Base-by-base conservation (phyloP, 352 stramenopile genomes). In the Ochromonadaceae sp. region DNA sequence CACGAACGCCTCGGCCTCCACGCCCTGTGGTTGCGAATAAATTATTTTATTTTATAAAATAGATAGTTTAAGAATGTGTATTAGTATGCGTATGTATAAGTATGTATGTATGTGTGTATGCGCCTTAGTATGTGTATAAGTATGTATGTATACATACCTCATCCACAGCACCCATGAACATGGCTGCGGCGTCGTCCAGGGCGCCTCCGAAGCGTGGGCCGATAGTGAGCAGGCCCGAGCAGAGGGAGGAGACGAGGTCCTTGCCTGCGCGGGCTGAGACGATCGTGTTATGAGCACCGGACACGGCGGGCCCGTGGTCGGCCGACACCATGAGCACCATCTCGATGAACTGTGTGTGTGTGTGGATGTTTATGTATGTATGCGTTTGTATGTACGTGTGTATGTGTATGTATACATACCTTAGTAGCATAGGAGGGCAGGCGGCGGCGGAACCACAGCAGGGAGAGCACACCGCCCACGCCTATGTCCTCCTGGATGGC, bases 321-420 rank as follows among this genome's bases (percentile, higher is more conserved):
- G 89, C 90, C 22, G 87, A 96, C 38, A 97, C 87, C 88, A 96
- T 96, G 25, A 97, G 78, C 60, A 96, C 86, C 87, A 96, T 96
- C 76, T 97, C 90, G 61, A 97, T 95, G 71, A 97, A 97, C 74
- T n/a, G n/a, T n/a, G n/a, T n/a, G n/a, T n/a, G n/a, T n/a, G 92
- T 92, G 43, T n/a, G n/a, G n/a, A n/a, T n/a, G n/a, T n/a, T n/a
- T n/a, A n/a, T n/a, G n/a, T n/a, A n/a, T n/a, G n/a, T n/a, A n/a
- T n/a, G n/a, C n/a, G n/a, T n/a, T n/a, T n/a, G n/a, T n/a, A n/a
- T n/a, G n/a, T n/a, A n/a, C n/a, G n/a, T n/a, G n/a, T n/a, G n/a
- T n/a, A n/a, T n/a, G n/a, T n/a, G n/a, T n/a, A n/a, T n/a, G n/a
- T n/a, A n/a, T n/a, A n/a, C n/a, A n/a, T n/a, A n/a, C n/a, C n/a